Base-by-base conservation (phyloP, 148 eudicot species). In the Nepenthes gracilis region DNA sequence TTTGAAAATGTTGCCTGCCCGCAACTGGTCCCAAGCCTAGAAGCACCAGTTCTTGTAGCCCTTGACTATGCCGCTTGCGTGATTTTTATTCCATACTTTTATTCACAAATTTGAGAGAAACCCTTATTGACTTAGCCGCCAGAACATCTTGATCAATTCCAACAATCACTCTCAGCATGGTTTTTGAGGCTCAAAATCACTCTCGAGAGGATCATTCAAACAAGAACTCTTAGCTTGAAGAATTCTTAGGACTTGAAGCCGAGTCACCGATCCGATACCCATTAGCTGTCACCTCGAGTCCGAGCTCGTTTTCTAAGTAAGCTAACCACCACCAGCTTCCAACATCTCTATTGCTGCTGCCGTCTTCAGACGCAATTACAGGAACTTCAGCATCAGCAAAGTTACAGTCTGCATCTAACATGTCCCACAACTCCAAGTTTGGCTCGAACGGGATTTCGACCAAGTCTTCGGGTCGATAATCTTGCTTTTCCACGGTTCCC, bases 251-350 rank as follows among this genome's bases (percentile, higher is more conserved):
- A 40, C 23, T 23, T 23, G 8, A 4, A 40, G 45, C 45, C 45
- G 8, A 3, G 6, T 3, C 45, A 40, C 8, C 45, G 45, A 3
- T 8, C 6, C 15, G 0, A 52, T 52, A 13, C 23, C 43, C 15
- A 57, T 36, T 2, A n/a, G 50, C 45, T 15, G 63, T 60, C 45
- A 14, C 52, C 53, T 57, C 70, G 45, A 76, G 76, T 71, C 76
- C 80, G 57, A 76, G 80, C 57, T 76, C 80, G 64, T 68, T 76
- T 68, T 76, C 80, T 55, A 76, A 76, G 63, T 72, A 76, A 14
- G 62, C 76, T 45, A 76, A 65, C 80, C 76, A 76, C 80, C 80
- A 76, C 76, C 80, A 68, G 12, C 61, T 76, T 65, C 54, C 70
- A 55, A 13, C 61, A 36, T 50, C 37, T 37, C 12, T 35, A 12